Conservation (phyloP, 2,329 filamentous ascomycete genomes). For the Alternaria sp. region DNA sequence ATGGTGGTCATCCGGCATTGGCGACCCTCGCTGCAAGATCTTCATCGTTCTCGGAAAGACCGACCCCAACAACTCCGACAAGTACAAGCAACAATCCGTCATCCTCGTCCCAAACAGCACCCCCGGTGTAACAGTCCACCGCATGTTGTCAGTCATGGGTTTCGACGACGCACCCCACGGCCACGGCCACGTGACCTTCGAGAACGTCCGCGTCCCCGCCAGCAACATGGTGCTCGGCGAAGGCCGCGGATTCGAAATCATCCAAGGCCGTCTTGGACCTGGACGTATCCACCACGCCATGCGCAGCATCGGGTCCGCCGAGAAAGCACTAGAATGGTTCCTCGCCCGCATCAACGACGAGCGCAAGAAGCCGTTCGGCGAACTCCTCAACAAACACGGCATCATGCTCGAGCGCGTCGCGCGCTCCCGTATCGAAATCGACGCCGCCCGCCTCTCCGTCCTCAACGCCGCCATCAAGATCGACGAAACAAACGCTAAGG, state of each 20-base stretch:
- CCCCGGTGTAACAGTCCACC: slow-evolving; percentile 87
- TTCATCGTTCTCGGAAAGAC: slow-evolving; percentile 98
- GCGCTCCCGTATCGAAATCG: slow-evolving; percentile 89
- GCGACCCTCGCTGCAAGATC: slow-evolving; percentile 88
- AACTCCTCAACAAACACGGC: slow-evolving; percentile 85
- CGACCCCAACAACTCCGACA: slow-evolving; percentile 74
- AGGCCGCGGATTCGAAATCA: slow-evolving; percentile 96
- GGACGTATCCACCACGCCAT: slow-evolving; percentile 98
- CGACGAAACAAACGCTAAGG: slow-evolving; percentile 86
- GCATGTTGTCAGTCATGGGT: slow-evolving; percentile 93
- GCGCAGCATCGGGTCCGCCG: slow-evolving; percentile 89
- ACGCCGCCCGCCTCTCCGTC: slow-evolving; percentile 85
- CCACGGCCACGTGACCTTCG: slow-evolving; percentile 90
- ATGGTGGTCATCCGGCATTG: slow-evolving; percentile 98
- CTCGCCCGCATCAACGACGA: slow-evolving; percentile 93
- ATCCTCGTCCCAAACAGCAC: slow-evolving; percentile 82
- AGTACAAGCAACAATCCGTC: slow-evolving; percentile 92
- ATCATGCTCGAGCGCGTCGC: slow-evolving; percentile 96
- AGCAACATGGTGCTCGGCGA: slow-evolving; percentile 88
- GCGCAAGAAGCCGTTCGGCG: slow-evolving; percentile 87
- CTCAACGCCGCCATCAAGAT: slow-evolving; percentile 96
- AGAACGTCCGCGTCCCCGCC: slow-evolving; percentile 85
- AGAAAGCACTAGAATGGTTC: slow-evolving; percentile 93
- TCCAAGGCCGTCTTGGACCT: slow-evolving; percentile 93
- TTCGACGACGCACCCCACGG: slow-evolving; percentile 99